These are phyloP conservation scores for Elongisporangium undulatum DNA, from an alignment of 352 stramenopile genomes.

Conservation along the genomic window DNA sequence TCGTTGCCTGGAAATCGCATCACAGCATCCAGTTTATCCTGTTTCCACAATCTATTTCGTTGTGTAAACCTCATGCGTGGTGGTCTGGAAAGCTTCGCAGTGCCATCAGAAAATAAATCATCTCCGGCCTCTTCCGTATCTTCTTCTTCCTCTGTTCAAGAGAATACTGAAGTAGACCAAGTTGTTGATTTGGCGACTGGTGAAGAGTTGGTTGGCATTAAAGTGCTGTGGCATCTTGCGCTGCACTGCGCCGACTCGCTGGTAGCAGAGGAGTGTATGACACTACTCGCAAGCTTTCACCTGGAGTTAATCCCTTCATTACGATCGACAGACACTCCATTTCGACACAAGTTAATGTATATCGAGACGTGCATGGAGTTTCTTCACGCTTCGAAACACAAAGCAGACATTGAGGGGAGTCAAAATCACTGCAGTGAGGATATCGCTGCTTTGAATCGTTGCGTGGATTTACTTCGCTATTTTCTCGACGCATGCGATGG, in stretches of 20 bases:
- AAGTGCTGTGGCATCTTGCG: conserved; percentile 59
- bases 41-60: conserved; percentile 69
- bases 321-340: conserved; percentile 16
- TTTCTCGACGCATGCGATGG: conserved; percentile 52
- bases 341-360: conserved; percentile 38
- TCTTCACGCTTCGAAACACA: conserved; percentile 23
- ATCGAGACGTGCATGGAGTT: conserved; percentile 57
- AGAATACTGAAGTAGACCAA: conserved; percentile 1
- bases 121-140: neutral
- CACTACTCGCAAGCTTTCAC: conserved; percentile 46
- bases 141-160: neutral
- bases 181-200: conserved; percentile 35
- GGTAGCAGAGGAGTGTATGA: conserved; percentile 64
- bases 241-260: conserved; percentile 27
- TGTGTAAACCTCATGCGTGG: conserved; percentile 42
- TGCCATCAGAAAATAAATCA: conserved; percentile 1
- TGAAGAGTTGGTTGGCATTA: conserved; percentile 32
- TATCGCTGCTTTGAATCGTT: conserved; percentile 39
- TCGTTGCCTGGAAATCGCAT: conserved; percentile 26
- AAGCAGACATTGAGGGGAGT: conserved; percentile 1
- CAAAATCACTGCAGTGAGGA: neutral
- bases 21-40: conserved; percentile 42
- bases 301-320: conserved; percentile 41
- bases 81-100: conserved; percentile 26
- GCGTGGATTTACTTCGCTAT: conserved; percentile 61